A percentile compares a stretch with the other conserved stretches of the same genome.
Evolutionary conservation across 2,329 filamentous ascomycete genomes (phyloP).

Genomic region (Clonostachys byssicola): DNA sequence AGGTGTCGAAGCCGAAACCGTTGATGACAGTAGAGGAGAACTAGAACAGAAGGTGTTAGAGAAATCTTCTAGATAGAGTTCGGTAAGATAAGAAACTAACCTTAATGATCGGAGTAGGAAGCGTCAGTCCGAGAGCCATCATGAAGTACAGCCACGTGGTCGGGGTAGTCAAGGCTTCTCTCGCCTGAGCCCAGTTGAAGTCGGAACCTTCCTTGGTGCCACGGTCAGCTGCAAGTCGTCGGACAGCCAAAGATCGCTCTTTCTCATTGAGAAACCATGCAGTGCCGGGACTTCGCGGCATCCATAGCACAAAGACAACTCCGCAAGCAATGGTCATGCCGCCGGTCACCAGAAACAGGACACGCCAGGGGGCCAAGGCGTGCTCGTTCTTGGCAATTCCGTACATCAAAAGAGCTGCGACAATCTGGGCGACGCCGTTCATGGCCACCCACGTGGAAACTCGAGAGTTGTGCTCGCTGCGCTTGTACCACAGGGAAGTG

Average conservation of each 20-base stretch:
- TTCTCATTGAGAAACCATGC: conserved; percentile 47
- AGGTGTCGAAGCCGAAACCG: conserved; percentile 6
- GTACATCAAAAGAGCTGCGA: conserved; percentile 19
- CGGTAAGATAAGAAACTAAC: no score
- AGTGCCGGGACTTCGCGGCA: conserved; percentile 37
- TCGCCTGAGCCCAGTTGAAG: conserved; percentile 36
- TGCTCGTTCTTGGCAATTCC: conserved; percentile 9
- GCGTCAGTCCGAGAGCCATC: no score
- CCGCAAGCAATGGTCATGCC: conserved; percentile 35
- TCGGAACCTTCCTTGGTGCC: conserved; percentile 27
- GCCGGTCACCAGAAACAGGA: conserved; percentile 43
- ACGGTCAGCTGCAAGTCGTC: conserved; percentile 21
- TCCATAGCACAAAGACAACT: conserved; percentile 36
- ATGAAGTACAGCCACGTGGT: no score
- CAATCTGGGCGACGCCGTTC: conserved; percentile 17
- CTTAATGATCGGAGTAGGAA: no score
- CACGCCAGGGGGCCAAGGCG: conserved; percentile 34
- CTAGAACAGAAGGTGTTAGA: background rate
- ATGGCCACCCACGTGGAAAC: conserved; percentile 21
- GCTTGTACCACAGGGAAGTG: conserved; percentile 21
- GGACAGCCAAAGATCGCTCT: conserved; percentile 22
- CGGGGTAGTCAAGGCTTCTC: no score
- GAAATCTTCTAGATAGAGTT: no score
- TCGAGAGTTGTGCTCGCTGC: conserved; percentile 19
- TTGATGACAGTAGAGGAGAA: conserved; percentile 5